Conservation (phyloP, 768 basidiomycete genomes). For the Dictyophora rubrovolvata region DNA sequence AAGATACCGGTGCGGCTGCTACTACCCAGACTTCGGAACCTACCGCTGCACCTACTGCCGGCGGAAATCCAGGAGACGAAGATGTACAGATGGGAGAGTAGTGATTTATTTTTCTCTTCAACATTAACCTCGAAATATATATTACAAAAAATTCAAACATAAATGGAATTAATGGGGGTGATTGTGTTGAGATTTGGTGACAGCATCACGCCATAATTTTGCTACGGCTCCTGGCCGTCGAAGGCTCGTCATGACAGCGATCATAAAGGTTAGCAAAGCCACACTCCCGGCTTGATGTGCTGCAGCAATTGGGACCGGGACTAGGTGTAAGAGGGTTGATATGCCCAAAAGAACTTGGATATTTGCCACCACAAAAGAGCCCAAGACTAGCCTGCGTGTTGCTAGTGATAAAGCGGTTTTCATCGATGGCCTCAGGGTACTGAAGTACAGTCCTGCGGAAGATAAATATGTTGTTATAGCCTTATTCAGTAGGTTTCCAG, state of each 20-base stretch:
- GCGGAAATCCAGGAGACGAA: constrained; percentile 41
- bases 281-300: constrained; percentile 95
- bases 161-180: neutral
- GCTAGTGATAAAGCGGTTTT: constrained; percentile 47
- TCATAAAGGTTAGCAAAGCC: constrained; percentile 69
- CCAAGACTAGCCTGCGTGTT: constrained; percentile 40
- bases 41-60: constrained; percentile 28
- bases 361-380: constrained; percentile 72
- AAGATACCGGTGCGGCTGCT: constrained; percentile 32
- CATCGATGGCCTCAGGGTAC: constrained; percentile 41
- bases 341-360: constrained; percentile 72
- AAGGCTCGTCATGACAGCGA: constrained; percentile 65
- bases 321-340: constrained; percentile 81
- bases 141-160: neutral
- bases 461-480: constrained; percentile 77
- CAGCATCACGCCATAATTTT: constrained; percentile 41
- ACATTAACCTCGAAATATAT: neutral
- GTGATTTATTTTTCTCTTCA: constrained; percentile 11
- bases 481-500: constrained; percentile 26
- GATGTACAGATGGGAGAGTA: constrained; percentile 84
- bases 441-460: constrained; percentile 52
- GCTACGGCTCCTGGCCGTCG: constrained; percentile 62
- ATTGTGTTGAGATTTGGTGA: constrained; percentile 11
- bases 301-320: constrained; percentile 86
- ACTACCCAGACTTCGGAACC: constrained; percentile 23